phyloP scores from a whole-genome alignment of 352 stramenopile species.

The Elongisporangium anandrum region DNA sequence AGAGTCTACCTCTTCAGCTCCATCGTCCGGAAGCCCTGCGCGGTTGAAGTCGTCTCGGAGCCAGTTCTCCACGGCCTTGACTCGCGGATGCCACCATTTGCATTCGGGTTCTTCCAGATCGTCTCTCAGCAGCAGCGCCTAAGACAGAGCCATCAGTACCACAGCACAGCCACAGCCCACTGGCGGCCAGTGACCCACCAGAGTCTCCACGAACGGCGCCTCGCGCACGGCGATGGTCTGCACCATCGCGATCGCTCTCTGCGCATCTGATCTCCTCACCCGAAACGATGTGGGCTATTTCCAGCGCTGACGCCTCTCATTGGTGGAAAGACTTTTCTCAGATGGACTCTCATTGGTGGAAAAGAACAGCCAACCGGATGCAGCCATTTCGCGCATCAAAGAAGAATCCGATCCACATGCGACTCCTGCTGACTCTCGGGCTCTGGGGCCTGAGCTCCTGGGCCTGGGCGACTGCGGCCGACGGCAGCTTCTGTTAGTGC shows the following conservation, averaged over 20 bases:
- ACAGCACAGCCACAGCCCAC: background rate
- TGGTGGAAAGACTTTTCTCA: background rate
- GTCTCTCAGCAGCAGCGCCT: conserved; percentile 53
- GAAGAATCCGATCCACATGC: background rate
- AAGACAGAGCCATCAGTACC: conserved; percentile 1
- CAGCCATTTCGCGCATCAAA: background rate
- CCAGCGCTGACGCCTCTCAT: background rate
- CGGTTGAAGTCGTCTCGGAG: conserved; percentile 55
- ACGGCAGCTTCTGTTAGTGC: background rate
- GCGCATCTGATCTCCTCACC: background rate
- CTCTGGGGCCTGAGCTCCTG: background rate
- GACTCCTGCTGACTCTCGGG: background rate
- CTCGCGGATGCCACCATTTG: conserved; percentile 69
- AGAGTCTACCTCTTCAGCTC: conserved; percentile 51
- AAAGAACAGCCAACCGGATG: background rate
- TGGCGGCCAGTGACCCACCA: conserved; percentile 21
- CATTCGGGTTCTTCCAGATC: conserved; percentile 25
- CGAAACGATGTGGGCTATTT: background rate
- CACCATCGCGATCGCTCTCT: conserved; percentile 23
- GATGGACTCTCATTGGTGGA: background rate
- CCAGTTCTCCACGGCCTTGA: conserved; percentile 71
- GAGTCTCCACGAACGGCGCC: conserved; percentile 38
- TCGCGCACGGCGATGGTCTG: conserved; percentile 54
- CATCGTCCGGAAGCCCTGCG: conserved; percentile 58
- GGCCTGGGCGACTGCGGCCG: background rate